These are phyloP conservation scores for Candida namnaoensis DNA, from an alignment of 805 yeast species.

Conservation along the genomic window DNA sequence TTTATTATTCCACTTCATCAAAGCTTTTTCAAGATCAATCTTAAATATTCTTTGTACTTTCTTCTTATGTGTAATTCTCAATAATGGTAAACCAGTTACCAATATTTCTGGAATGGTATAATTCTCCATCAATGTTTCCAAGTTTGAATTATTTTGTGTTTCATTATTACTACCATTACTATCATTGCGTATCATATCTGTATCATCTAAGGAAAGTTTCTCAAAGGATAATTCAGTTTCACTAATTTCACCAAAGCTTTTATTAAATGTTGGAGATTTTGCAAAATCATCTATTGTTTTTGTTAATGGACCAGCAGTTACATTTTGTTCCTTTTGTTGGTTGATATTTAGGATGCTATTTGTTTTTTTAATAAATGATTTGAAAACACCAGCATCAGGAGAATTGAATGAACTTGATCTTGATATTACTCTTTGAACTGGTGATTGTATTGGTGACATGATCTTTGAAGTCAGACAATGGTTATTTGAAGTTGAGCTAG, in stretches of 20 bases:
- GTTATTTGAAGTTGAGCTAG: no score
- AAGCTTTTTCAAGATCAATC: conserved; percentile 46
- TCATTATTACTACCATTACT: conserved; percentile 2
- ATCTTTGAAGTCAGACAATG: not conserved
- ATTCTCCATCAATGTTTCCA: conserved; percentile 9
- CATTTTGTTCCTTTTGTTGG: conserved; percentile 2
- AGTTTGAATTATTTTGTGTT: not conserved
- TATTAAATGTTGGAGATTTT: conserved; percentile 1
- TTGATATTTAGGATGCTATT: conserved; percentile 1
- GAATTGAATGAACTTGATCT: not conserved
- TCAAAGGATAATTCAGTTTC: not conserved
- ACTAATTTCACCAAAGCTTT: not conserved
- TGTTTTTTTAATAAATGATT: conserved; percentile 8
- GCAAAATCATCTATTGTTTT: conserved; percentile 9
- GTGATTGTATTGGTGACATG: conserved; percentile 2
- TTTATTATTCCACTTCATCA: conserved; percentile 49
- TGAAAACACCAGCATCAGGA: conserved; percentile 1
- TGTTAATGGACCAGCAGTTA: conserved; percentile 15
- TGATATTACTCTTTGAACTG: conserved; percentile 6
- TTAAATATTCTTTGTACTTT: conserved; percentile 47
- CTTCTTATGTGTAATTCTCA: conserved; percentile 66
- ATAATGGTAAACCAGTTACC: conserved; percentile 49
- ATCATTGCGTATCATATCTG: not conserved
- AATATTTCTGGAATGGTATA: conserved; percentile 38
- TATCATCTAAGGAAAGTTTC: conserved; percentile 1